Base-by-base conservation (phyloP, 164 flowering plant genomes). In the Akebia trifoliata region DNA sequence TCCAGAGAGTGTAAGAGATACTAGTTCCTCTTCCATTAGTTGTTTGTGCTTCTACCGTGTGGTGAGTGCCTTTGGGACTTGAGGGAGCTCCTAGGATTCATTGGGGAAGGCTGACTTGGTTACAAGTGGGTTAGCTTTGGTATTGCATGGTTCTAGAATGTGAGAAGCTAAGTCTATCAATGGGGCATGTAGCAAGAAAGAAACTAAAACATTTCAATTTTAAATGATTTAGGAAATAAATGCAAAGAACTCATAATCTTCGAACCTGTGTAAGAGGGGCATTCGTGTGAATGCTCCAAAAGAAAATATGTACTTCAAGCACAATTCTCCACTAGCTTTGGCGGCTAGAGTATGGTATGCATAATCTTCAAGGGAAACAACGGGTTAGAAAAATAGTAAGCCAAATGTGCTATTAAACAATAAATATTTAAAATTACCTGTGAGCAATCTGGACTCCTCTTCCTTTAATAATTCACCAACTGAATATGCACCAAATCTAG, bases 281-380 rank as follows among this genome's bases (percentile, higher is more conserved):
- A 29, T 66, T 74, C 95, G 73, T 40, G 96, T 83, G 79, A 83
- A 87, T 67, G 98, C 98, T 63, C 98, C 98, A 59, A 92, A 86
- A 18, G 98, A 62, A 66, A 92, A 86, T 40, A 93, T 86, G 61
- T 93, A 81, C 69, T 87, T 90, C 56, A 93, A 75, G 79, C 99
- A 90, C 64, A 90, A 70, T 70, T 93, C 97, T 65, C 97, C 99
- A 79, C 97, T 93, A 24, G 87, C 90, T 72, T 90, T 93, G 54
- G 99, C 90, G 6, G 92, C 97, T 35, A 81, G 63, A 53, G 92
- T 93, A 61, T 93, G 99, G 69, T 93, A 90, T 2, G 74, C 75
- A 73, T 89, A 90, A 76, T 87, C 95, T 89, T 30, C 77, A 61
- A 46, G 25, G 9, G 14, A 50, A 48, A 48, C 37, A 63, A 47